phyloP scores from a whole-genome alignment of 2,329 filamentous ascomycete species.

The Helicocarpus griseus region DNA sequence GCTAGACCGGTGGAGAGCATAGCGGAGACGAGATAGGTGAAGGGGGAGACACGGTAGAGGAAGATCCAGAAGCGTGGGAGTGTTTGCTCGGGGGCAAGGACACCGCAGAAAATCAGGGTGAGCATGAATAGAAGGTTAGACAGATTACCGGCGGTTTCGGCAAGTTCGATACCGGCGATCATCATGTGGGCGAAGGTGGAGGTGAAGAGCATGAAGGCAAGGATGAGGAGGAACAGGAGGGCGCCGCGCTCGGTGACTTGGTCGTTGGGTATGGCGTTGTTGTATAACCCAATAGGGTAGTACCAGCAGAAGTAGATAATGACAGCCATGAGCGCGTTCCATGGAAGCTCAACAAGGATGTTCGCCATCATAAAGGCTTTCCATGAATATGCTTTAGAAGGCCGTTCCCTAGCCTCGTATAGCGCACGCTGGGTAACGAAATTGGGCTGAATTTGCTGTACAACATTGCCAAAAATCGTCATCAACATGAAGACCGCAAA shows the following conservation, averaged over 20 bases:
- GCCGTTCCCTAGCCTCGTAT: slow-evolving; percentile 51
- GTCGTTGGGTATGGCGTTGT: slow-evolving; percentile 31
- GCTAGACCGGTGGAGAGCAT: slow-evolving; percentile 27
- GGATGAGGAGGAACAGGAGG: slow-evolving; percentile 54
- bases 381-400: slow-evolving; percentile 66
- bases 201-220: slow-evolving; percentile 60
- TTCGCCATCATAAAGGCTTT: slow-evolving; percentile 62
- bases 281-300: slow-evolving; percentile 48
- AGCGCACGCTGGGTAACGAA: slow-evolving; percentile 49
- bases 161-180: slow-evolving; percentile 59
- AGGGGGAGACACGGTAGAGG: slow-evolving; percentile 60
- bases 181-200: slow-evolving; percentile 64
- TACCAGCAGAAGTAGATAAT: slow-evolving; percentile 58
- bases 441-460: slow-evolving; percentile 47
- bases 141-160: slow-evolving; percentile 56
- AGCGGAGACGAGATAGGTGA: slow-evolving; percentile 48
- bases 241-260: slow-evolving; percentile 45
- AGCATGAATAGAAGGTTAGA: slow-evolving; percentile 52
- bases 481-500: slow-evolving; percentile 79
- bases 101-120: slow-evolving; percentile 49
- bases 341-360: slow-evolving; percentile 62
- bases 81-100: slow-evolving; percentile 41
- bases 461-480: slow-evolving; percentile 60
- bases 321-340: slow-evolving; percentile 50
- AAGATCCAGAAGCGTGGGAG: slow-evolving; percentile 67